Evolutionary conservation across 108 stramenopile genomes (phyloP).

Genomic region (Cyclotella sp.): DNA sequence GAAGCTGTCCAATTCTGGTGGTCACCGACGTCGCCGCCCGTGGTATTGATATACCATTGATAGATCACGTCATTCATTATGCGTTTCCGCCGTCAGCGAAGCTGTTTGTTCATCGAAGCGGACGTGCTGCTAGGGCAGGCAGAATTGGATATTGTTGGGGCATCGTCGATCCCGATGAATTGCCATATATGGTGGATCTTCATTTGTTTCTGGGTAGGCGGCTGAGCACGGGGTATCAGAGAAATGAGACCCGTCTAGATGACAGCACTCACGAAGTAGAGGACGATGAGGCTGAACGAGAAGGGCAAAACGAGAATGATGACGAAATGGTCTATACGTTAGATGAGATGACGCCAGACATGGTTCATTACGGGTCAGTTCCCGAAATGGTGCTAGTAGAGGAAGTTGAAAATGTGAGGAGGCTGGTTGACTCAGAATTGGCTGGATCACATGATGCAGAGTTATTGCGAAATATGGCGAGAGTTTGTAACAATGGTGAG

Average conservation of each 20-base stretch:
- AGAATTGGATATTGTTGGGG: constrained; percentile 91
- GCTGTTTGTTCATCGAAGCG: constrained; percentile 96
- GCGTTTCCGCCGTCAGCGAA: constrained; percentile 94
- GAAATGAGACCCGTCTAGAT: constrained; percentile 33
- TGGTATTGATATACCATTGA: constrained; percentile 97
- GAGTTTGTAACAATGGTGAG: constrained; percentile 75
- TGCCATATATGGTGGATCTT: constrained; percentile 98
- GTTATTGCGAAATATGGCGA: constrained; percentile 63
- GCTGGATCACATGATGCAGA: constrained; percentile 76
- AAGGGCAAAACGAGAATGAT: constrained; percentile 28
- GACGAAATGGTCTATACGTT: constrained; percentile 77
- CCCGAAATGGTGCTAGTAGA: constrained; percentile 91
- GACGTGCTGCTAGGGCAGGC: constrained; percentile 94
- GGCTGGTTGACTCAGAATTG: constrained; percentile 84
- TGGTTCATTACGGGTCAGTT: constrained; percentile 96
- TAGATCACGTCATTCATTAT: constrained; percentile 98
- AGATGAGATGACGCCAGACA: constrained; percentile 93
- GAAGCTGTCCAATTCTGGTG: constrained; percentile 84
- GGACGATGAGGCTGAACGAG: constrained; percentile 30
- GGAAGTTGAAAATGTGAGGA: constrained; percentile 92
- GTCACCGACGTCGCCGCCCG: constrained; percentile 99
- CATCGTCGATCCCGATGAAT: constrained; percentile 96
- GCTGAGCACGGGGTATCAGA: constrained; percentile 57
- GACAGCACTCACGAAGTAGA: constrained; percentile 30
- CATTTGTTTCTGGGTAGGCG: constrained; percentile 93